phyloP scores from a whole-genome alignment of 1,139 yeast genomes.

The Hansenula anomala region DNA sequence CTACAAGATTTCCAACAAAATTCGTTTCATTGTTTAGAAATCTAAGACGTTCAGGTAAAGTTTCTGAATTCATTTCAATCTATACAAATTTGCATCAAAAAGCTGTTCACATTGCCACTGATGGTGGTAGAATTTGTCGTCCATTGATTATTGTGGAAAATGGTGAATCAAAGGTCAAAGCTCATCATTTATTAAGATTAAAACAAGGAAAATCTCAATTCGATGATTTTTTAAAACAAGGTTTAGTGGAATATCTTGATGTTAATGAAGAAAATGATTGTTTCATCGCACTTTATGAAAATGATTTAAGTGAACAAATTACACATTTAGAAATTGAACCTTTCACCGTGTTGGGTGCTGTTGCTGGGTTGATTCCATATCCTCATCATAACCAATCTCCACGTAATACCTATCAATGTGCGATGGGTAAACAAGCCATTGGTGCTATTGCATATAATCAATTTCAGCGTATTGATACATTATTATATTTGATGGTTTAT shows the following conservation, averaged over 20 bases:
- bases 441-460: constrained; percentile 99
- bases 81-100: constrained; percentile 84
- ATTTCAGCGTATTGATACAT: constrained; percentile 90
- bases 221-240: constrained; percentile 82
- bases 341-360: constrained; percentile 94
- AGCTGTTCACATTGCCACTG: constrained; percentile 97
- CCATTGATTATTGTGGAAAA: constrained; percentile 85
- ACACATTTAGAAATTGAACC: constrained; percentile 97
- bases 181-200: constrained; percentile 59
- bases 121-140: constrained; percentile 98
- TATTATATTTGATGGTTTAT: constrained; percentile 90
- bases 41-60: constrained; percentile 78
- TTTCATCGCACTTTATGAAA: constrained; percentile 85
- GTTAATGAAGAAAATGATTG: constrained; percentile 98
- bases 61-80: constrained; percentile 88
- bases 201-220: constrained; percentile 71
- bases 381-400: constrained; percentile 99
- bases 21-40: constrained; percentile 77
- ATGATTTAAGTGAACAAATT: constrained; percentile 46
- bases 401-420: constrained; percentile 97
- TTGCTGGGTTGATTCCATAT: constrained; percentile 98
- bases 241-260: constrained; percentile 92
- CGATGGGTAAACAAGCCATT: constrained; percentile 99
- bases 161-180: constrained; percentile 65
- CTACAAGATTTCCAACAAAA: constrained; percentile 77